A percentile compares a stretch with the other conserved stretches of the same genome.
phyloP scores from a whole-genome alignment of 2,329 filamentous ascomycete genomes.

The Penicillium sp. region DNA sequence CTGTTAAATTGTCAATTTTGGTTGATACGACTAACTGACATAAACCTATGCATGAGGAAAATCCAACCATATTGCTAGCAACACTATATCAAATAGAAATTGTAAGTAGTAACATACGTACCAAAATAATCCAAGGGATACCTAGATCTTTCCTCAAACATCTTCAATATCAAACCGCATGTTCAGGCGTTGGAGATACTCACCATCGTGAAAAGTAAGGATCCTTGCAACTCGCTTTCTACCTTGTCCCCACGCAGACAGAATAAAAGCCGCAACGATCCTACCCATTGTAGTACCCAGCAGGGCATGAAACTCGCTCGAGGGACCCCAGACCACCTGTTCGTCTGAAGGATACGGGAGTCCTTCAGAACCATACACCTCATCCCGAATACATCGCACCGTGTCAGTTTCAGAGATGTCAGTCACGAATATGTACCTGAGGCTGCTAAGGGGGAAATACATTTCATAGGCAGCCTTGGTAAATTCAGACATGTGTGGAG shows the following conservation, averaged over 20 bases:
- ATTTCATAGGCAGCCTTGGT: constrained; percentile 4
- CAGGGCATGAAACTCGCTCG: background rate
- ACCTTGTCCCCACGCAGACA: background rate
- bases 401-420: background rate
- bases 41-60: background rate
- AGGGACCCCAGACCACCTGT: background rate
- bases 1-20: background rate
- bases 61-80: background rate
- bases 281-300: constrained; percentile 3
- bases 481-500: constrained; percentile 1
- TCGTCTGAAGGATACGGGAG: background rate
- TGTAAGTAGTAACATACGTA: background rate
- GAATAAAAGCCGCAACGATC: background rate
- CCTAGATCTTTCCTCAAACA: background rate
- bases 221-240: constrained; percentile 1
- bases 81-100: background rate
- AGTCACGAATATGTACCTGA: background rate
- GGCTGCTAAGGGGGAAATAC: background rate
- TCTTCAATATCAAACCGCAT: constrained; percentile 6
- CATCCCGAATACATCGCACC: background rate
- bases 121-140: background rate
- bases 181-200: background rate
- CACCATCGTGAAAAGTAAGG: background rate
- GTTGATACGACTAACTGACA: background rate
- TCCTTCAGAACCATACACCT: background rate